Evolutionary conservation across 2,329 filamentous ascomycete genomes (phyloP), one percentile per base, ranked within the genome.

Genomic region (Talaromyces marneffei): DNA sequence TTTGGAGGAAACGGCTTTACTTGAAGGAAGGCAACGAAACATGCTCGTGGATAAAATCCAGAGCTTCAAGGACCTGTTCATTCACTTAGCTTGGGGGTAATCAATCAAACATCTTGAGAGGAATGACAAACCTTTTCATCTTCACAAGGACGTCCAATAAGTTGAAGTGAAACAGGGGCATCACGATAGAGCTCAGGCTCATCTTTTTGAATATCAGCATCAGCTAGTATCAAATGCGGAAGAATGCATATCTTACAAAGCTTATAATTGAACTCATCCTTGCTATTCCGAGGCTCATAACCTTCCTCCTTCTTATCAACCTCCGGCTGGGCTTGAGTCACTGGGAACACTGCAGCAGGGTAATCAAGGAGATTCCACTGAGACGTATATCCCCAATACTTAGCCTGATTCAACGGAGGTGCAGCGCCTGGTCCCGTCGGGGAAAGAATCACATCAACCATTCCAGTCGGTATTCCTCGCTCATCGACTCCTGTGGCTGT

Each of bases 321-420:
- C 0, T 66, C 66, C 1, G 75, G 75, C 59, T 82, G 76, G 1
- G 80, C 77, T 44, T 74, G 69, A 1, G 75, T 76, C 1, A 82
- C 83, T 0, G 87, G 87, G 68, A 90, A 87, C 0, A 85, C 79
- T 2, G 83, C 71, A 9, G 79, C 81, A 0, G 87, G 85, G 70
- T 88, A 88, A 70, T 90, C 86, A 1, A 90, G 79, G 44, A 89
- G 67, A 68, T 90, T 90, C 85, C 86, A 90, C 63, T 86, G 82
- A 0, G 81, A 76, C 0, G 85, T 88, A 66, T 90, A 90, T 1
- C 81, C 81, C 85, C 86, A 90, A 65, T 83, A 84, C 39, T 72
- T 77, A 69, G 87, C 67, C 62, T 77, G 73, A 65, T 84, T 71
- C 64, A 85, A 78, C 63, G 82, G 73, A 2, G 79, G 82, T n/a